Evolutionary conservation across 257 asterid genomes (phyloP).

Genomic region (Nicotiana benthamiana): DNA sequence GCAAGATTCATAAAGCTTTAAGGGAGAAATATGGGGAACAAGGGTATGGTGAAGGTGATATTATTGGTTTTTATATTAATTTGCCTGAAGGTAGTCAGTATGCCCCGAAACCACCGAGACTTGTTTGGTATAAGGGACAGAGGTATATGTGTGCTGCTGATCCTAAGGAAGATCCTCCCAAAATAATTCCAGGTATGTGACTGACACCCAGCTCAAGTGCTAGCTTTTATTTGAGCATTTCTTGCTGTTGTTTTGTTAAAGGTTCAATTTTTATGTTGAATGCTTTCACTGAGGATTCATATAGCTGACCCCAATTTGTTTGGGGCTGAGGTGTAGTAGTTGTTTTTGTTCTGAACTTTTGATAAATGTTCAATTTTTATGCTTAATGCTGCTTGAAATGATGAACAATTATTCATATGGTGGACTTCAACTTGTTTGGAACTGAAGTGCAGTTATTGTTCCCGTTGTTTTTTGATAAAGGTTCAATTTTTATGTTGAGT

Average conservation of each 20-base stretch:
- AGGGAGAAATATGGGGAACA: constrained; percentile 79
- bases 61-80: constrained; percentile 76
- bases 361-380: not conserved
- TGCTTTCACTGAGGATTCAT: too few species aligned
- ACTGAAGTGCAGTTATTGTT: too few species aligned
- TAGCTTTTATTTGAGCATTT: not conserved
- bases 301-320: too few species aligned
- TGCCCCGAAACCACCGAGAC: constrained; percentile 59
- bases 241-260: not conserved
- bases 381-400: not conserved
- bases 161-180: constrained; percentile 68
- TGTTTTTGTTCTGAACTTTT: not conserved
- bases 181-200: constrained; percentile 74
- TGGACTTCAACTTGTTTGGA: not conserved
- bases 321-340: too few species aligned
- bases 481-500: too few species aligned
- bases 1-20: constrained; percentile 87
- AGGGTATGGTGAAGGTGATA: constrained; percentile 89
- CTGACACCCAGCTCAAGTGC: not conserved
- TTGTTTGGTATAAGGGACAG: constrained; percentile 95
- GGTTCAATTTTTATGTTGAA: not conserved
- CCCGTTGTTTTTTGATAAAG: too few species aligned
- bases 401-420: too few species aligned
- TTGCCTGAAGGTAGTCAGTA: constrained; percentile 70
- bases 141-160: constrained; percentile 60